Evolutionary conservation across 2,329 filamentous ascomycete species (phyloP).

Genomic region (Monilinia polystroma): DNA sequence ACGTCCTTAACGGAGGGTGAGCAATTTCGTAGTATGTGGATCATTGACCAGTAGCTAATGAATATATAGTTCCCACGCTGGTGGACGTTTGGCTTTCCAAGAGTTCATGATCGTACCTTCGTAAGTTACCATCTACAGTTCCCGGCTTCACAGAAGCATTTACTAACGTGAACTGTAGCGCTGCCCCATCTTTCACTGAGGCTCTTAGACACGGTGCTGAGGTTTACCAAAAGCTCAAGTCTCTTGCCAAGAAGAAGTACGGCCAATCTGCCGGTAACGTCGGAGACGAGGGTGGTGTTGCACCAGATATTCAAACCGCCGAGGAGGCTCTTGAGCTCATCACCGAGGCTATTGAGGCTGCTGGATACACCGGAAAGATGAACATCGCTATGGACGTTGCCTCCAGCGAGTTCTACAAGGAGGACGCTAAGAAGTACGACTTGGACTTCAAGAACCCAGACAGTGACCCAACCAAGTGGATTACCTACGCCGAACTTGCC

Average conservation of each 20-base stretch:
- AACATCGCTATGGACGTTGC: slow-evolving; percentile 99
- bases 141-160: slow-evolving; percentile 15
- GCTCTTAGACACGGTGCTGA: slow-evolving; percentile 94
- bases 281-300: slow-evolving; percentile 98
- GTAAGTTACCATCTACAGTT: slow-evolving; percentile 47
- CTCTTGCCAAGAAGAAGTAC: slow-evolving; percentile 98
- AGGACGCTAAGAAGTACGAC: slow-evolving; percentile 97
- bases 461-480: slow-evolving; percentile 92
- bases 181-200: slow-evolving; percentile 89
- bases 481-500: slow-evolving; percentile 97
- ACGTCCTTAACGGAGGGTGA: slow-evolving; percentile 76
- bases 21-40: slow-evolving; percentile 16
- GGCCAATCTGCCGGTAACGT: slow-evolving; percentile 98
- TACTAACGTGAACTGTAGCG: slow-evolving; percentile 46
- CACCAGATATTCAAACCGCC: slow-evolving; percentile 95
- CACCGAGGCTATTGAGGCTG: slow-evolving; percentile 87
- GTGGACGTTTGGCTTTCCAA: slow-evolving; percentile 92
- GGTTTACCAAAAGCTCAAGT: slow-evolving; percentile 98
- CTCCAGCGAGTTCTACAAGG: slow-evolving; percentile 99
- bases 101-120: slow-evolving; percentile 94
- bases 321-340: slow-evolving; percentile 98
- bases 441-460: slow-evolving; percentile 99
- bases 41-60: slow-evolving; percentile 27
- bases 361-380: slow-evolving; percentile 93
- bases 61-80: slow-evolving; percentile 77